Evolutionary conservation across 2,329 filamentous ascomycete species (phyloP), one percentile per base, ranked within the genome.

Genomic region (Paecilomyces variotii): DNA sequence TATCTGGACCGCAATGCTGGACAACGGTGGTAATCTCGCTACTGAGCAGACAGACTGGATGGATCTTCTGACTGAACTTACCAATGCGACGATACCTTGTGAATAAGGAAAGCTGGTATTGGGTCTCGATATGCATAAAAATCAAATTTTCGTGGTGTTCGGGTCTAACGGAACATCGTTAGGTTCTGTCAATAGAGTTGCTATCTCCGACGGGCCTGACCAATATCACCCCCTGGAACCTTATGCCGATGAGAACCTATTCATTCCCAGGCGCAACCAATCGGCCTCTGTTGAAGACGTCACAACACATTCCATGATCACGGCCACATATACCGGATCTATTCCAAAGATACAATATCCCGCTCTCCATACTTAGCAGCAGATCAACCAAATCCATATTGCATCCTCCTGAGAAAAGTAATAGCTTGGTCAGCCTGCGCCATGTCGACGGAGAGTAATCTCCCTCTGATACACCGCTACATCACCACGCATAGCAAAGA

Each of bases 401-500:
- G n/a, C 6, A 9, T 45, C 19, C 7, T 45, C 19, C 14, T 19
- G 2, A 19, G 5, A 45, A 19, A 45, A 6, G 5, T 2, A 19
- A 45, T 19, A 24, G 1, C 2, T 6, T n/a, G 5, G 4, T 14
- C 35, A 19, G 19, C 19, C 35, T 45, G n/a, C 34, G 59, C 34
- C 26, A 66, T 67, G 63, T 30, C 63, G 51, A 39, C 58, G 6
- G 62, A 60, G 45, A 71, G 68, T 59, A 58, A 65, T 39, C 70
- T 69, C 61, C 70, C 69, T 2, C 59, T 62, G 26, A 70, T 70
- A 59, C 69, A 71, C 59, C 73, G 74, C 56, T 72, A 68, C 61
- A 76, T 76, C 56, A 76, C 74, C 25, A 71, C 70, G 24, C 73
- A 76, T 68, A 68, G 68, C 60, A 63, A 62, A 27, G 69, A 70